These are phyloP conservation scores for Hygrophila difformis DNA, from an alignment of 257 asterid genomes.

Conservation along the genomic window DNA sequence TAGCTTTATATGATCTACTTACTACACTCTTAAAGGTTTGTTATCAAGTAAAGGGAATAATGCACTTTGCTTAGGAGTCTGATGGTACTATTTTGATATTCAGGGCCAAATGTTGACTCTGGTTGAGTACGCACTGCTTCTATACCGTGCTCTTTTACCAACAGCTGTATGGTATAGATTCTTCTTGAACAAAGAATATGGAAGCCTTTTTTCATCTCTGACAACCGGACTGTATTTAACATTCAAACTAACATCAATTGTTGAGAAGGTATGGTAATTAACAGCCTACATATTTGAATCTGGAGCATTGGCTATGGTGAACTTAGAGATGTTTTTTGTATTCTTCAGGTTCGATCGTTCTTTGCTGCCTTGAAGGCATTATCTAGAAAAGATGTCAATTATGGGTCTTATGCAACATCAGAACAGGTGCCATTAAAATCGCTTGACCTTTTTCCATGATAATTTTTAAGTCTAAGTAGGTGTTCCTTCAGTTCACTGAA, in stretches of 20 bases:
- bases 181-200: slow-evolving; percentile 82
- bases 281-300: background rate
- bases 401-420: slow-evolving; percentile 62
- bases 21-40: no score
- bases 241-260: slow-evolving; percentile 69
- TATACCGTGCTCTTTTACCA: slow-evolving; percentile 71
- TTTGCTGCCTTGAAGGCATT: slow-evolving; percentile 54
- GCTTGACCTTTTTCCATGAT: no score
- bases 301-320: slow-evolving; percentile 2
- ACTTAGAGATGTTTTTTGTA: background rate
- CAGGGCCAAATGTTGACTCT: slow-evolving; percentile 83
- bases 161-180: slow-evolving; percentile 88
- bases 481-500: no score
- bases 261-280: slow-evolving; percentile 48
- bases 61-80: slow-evolving; percentile 11
- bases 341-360: slow-evolving; percentile 49
- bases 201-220: slow-evolving; percentile 73
- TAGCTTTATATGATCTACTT: no score
- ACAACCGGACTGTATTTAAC: slow-evolving; percentile 73
- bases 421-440: slow-evolving; percentile 47
- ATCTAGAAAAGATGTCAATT: slow-evolving; percentile 51
- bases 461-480: no score
- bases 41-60: background rate
- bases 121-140: slow-evolving; percentile 58
- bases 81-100: slow-evolving; percentile 13